Percentiles rank a stretch among this genome's conserved stretches.
phyloP scores from a whole-genome alignment of 768 basidiomycete genomes.

The Butyriboletus loyo region DNA sequence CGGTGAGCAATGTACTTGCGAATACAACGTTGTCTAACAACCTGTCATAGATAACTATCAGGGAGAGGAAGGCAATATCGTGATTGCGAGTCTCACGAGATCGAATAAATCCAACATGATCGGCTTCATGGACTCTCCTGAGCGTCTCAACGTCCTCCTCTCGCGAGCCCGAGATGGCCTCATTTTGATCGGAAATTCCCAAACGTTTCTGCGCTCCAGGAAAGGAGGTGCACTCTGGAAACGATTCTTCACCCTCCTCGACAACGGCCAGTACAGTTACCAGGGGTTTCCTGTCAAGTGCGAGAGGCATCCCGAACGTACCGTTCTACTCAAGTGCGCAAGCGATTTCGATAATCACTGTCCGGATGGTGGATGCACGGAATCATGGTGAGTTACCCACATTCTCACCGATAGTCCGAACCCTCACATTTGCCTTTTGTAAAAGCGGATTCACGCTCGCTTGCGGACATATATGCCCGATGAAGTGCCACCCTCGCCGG shows the following conservation, averaged over 20 bases:
- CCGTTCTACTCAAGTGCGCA: slow-evolving; percentile 36
- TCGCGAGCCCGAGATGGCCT: slow-evolving; percentile 64
- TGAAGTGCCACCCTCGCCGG: slow-evolving; percentile 54
- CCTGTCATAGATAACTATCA: slow-evolving; percentile 64
- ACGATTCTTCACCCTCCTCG: slow-evolving; percentile 8
- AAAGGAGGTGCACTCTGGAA: slow-evolving; percentile 15
- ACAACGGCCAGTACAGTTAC: slow-evolving; percentile 7
- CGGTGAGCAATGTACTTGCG: slow-evolving; percentile 35
- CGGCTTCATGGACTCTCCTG: slow-evolving; percentile 68
- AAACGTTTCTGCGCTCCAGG: slow-evolving; percentile 46
- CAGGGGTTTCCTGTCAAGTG: slow-evolving; percentile 53
- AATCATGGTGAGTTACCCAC: slow-evolving; percentile 47
- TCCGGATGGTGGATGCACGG: slow-evolving; percentile 62
- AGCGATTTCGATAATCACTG: slow-evolving; percentile 50
- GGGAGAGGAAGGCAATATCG: slow-evolving; percentile 70
- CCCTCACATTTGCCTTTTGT: neutral
- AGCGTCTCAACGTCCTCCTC: slow-evolving; percentile 67
- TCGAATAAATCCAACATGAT: slow-evolving; percentile 57
- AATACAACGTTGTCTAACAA: neutral
- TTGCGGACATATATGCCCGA: slow-evolving; percentile 48
- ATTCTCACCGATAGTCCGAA: too few species aligned
- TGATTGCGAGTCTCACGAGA: slow-evolving; percentile 56
- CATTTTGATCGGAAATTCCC: slow-evolving; percentile 62
- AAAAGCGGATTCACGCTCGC: slow-evolving; percentile 10
- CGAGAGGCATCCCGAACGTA: slow-evolving; percentile 46